Base-by-base conservation (phyloP, 768 basidiomycete genomes). In the Amanita molliuscula region DNA sequence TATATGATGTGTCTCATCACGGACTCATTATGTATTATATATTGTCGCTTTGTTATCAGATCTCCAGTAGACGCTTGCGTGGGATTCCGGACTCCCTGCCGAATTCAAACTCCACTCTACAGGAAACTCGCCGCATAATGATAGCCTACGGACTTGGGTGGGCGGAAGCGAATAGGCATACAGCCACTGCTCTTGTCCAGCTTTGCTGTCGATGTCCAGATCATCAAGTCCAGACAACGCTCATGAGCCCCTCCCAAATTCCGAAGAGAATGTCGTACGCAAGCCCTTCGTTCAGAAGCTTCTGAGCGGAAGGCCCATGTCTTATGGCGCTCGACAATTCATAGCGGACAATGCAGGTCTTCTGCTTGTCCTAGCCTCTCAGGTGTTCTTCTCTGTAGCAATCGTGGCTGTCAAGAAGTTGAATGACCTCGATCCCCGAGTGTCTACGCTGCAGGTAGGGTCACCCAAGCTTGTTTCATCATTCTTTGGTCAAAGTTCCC, bases 331-430 rank as follows among this genome's bases (percentile, higher is more conserved):
- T 15, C 34, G 40, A 31, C 48, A 44, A 36, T 34, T 59, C 16
- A 29, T 61, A 23, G 41, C 56, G 31, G 55, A 48, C 31, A 85
- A 88, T 62, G 61, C 67, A 3, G 85, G 85, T 6, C 63, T 88
- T 45, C 61, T 83, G 29, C 68, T 84, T 15, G 73, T 88, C 13
- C 72, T 71, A 4, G 64, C 65, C 2, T 61, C 81, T 9, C 79
- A 84, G 58, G 65, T 78, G 11, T 81, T 81, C 62, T 74, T 82
- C 33, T 71, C 80, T 5, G 59, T 74, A 23, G 81, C 83, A 72
- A 79, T 78, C 45, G 66, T 81, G 3, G 65, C 74, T 4, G 84
- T 87, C 37, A 86, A 87, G 64, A 69, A 68, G 53, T 63, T 88
- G 51, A 76, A 79, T 51, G 65, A 62, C 16, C 64, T 82, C 3